Evolutionary conservation across 257 asterid species (phyloP).

Genomic region (Salvia splendens): DNA sequence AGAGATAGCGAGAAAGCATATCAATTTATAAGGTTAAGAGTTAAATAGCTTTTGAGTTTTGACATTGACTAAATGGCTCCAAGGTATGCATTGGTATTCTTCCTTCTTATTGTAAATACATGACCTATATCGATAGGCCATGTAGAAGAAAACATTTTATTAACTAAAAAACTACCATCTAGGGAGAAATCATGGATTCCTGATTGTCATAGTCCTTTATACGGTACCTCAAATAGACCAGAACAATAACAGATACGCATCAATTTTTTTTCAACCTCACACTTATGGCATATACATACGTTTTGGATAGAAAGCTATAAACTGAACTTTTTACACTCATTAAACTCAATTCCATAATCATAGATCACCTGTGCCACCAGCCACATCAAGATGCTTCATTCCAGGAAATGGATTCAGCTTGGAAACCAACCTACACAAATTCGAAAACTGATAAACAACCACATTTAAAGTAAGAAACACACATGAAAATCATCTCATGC

Average conservation of each 20-base stretch:
- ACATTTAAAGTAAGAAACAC: neutral
- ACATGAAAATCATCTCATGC: constrained; percentile 21
- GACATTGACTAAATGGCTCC: constrained; percentile 13
- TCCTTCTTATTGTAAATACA: neutral
- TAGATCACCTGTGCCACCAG: constrained; percentile 91
- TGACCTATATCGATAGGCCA: neutral
- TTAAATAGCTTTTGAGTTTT: neutral
- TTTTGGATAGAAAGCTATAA: neutral
- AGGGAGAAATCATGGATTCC: neutral
- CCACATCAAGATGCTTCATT: constrained; percentile 98
- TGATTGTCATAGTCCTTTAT: neutral
- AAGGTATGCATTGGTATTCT: no score
- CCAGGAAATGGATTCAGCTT: constrained; percentile 94
- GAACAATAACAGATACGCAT: neutral
- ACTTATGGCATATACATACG: neutral
- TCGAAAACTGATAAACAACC: neutral
- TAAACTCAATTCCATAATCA: constrained; percentile 13
- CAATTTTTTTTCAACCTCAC: neutral
- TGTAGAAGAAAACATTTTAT: neutral
- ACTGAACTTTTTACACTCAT: constrained; percentile 7
- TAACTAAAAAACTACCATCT: neutral
- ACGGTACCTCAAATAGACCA: neutral
- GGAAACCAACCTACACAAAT: constrained; percentile 62
- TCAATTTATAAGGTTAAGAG: neutral
- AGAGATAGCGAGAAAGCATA: neutral